These are phyloP conservation scores for Peltaster fructicola DNA, from an alignment of 2,329 filamentous ascomycete genomes.

Conservation along the genomic window DNA sequence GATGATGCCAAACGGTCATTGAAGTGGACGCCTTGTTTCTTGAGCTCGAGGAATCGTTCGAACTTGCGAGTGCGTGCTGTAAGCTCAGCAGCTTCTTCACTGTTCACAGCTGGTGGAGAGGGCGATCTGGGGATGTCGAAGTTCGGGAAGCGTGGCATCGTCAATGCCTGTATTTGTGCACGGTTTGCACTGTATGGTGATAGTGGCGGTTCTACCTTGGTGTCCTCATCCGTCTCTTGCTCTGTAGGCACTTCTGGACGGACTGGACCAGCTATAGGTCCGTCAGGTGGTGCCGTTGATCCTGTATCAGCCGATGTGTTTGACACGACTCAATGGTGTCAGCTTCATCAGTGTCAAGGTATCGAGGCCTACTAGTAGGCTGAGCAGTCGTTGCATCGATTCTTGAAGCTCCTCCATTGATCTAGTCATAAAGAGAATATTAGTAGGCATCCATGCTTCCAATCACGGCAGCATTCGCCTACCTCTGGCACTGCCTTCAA, in stretches of 20 bases:
- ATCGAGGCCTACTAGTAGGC: too few relatives aligned
- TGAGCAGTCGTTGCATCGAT: conserved; percentile 4
- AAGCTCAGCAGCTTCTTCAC: conserved; percentile 13
- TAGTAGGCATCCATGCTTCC: conserved; percentile 30
- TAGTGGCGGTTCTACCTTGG: conserved; percentile 5
- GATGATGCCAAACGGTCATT: conserved; percentile 55
- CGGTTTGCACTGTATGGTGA: conserved; percentile 55
- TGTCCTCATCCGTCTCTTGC: conserved; percentile 1
- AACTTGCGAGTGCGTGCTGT: conserved; percentile 45
- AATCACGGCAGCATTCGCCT: conserved; percentile 16
- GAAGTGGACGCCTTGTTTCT: conserved; percentile 60
- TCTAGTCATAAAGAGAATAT: conserved; percentile 12
- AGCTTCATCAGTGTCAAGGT: too few relatives aligned
- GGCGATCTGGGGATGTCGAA: conserved; percentile 60
- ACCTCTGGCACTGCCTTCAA: conserved; percentile 20
- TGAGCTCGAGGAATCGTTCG: conserved; percentile 56
- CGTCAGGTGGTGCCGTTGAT: too few relatives aligned
- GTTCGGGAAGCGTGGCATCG: conserved; percentile 53
- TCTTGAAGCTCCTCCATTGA: conserved; percentile 4
- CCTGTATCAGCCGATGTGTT: too few relatives aligned
- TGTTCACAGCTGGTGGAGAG: conserved; percentile 27
- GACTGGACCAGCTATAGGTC: too few relatives aligned
- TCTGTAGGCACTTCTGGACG: conserved; percentile 1
- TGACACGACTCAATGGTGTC: too few relatives aligned
- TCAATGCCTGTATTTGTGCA: conserved; percentile 50